A percentile compares a stretch with the other conserved stretches of the same genome.
Evolutionary conservation across 208 protist species (phyloP).

Genomic region (Naegleria lovaniensis): DNA sequence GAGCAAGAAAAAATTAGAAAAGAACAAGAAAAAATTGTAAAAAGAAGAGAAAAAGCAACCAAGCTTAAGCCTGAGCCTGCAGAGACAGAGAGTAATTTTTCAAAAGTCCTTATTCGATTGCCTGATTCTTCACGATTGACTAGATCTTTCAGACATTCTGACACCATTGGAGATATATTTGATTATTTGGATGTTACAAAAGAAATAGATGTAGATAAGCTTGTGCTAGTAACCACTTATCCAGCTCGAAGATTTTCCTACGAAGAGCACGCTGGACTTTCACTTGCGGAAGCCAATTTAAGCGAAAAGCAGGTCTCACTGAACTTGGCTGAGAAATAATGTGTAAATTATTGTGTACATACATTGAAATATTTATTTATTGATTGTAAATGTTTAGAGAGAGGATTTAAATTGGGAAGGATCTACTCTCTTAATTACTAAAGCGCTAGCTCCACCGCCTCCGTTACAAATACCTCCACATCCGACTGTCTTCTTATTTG

Average conservation of each 20-base stretch:
- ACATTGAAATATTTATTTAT: no score
- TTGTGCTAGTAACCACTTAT: background rate
- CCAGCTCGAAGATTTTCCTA: background rate
- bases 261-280: background rate
- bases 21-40: background rate
- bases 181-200: background rate
- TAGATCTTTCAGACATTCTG: background rate
- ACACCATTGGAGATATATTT: background rate
- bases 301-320: background rate
- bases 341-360: no score
- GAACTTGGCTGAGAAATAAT: background rate
- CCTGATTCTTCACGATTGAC: background rate
- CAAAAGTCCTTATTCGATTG: background rate
- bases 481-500: constrained; percentile 54
- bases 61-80: background rate
- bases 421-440: constrained; percentile 60
- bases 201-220: background rate
- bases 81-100: background rate
- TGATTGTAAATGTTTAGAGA: background rate
- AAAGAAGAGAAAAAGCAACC: background rate
- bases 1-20: background rate
- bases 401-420: background rate
- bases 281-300: background rate
- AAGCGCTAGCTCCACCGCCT: constrained; percentile 79
- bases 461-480: constrained; percentile 87